Evolutionary conservation across 768 basidiomycete genomes (phyloP).

Genomic region (Calocybe indica): DNA sequence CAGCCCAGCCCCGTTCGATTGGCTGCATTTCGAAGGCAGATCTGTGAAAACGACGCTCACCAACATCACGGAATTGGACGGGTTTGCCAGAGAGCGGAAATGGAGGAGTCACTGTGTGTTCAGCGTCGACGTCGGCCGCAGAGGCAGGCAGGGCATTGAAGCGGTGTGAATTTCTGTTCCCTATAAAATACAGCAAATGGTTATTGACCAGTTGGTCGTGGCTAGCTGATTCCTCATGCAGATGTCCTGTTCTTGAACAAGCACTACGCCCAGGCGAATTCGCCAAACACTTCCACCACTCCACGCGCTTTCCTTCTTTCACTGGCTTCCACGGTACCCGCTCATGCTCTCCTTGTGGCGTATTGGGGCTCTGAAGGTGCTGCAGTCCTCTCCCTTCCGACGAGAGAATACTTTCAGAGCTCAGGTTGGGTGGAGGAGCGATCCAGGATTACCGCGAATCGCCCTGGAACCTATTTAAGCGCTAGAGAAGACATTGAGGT

Average conservation of each 20-base stretch:
- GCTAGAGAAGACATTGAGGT: constrained; percentile 23
- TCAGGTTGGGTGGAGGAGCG: constrained; percentile 71
- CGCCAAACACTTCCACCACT: constrained; percentile 51
- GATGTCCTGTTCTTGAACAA: constrained; percentile 79
- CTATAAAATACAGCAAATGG: constrained; percentile 2
- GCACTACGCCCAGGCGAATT: constrained; percentile 61
- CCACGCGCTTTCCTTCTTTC: constrained; percentile 78
- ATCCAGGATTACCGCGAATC: constrained; percentile 16
- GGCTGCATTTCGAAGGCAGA: constrained; percentile 83
- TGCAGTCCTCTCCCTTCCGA: constrained; percentile 75
- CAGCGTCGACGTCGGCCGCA: constrained; percentile 72
- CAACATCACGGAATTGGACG: constrained; percentile 76
- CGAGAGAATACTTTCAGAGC: constrained; percentile 81
- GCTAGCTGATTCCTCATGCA: constrained; percentile 73
- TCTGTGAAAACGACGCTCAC: constrained; percentile 73
- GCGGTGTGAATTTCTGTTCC: constrained; percentile 44
- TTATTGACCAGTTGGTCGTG: constrained; percentile 5
- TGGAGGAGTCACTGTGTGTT: constrained; percentile 82
- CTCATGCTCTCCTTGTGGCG: constrained; percentile 76
- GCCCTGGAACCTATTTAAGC: constrained; percentile 8
- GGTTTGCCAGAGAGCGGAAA: constrained; percentile 75
- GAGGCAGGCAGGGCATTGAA: constrained; percentile 72
- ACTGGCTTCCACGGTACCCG: constrained; percentile 55
- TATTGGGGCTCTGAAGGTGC: constrained; percentile 79
- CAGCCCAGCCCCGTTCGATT: constrained; percentile 77